A percentile compares a stretch with the other conserved stretches of the same genome.
phyloP scores from a whole-genome alignment of 768 basidiomycete genomes.

The Rhizopogon salebrosus region DNA sequence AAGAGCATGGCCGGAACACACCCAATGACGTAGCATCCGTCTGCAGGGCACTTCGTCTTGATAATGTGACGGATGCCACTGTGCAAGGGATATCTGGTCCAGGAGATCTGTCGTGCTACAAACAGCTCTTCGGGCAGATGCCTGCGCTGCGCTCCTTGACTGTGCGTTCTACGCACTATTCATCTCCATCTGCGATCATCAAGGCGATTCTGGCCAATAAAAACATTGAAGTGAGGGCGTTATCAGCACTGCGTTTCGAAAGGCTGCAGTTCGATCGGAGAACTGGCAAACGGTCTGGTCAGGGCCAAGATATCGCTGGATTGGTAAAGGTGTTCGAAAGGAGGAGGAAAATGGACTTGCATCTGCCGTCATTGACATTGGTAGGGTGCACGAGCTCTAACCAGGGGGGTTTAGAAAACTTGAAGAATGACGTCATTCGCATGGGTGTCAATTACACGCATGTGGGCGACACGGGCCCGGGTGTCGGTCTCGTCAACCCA shows the following conservation, averaged over 20 bases:
- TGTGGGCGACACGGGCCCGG: too few species aligned
- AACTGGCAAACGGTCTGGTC: too few species aligned
- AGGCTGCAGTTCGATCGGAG: too few species aligned
- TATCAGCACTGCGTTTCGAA: too few species aligned
- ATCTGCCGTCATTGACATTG: neutral
- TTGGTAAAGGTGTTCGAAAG: neutral
- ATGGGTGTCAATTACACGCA: neutral
- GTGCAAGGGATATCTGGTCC: neutral
- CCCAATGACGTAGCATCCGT: neutral
- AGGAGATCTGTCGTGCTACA: neutral
- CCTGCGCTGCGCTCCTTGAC: neutral
- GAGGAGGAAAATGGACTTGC: neutral
- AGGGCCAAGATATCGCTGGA: neutral
- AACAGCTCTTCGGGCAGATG: neutral
- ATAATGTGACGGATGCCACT: neutral
- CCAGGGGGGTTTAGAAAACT: neutral
- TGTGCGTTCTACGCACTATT: neutral
- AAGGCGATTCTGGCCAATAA: too few species aligned
- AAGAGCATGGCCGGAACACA: neutral
- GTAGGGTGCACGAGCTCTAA: neutral
- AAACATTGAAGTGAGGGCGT: too few species aligned
- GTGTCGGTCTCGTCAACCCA: too few species aligned
- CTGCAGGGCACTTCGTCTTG: neutral
- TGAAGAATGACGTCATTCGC: neutral
- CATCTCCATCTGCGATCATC: too few species aligned